Conservation (phyloP, 768 basidiomycete genomes). For the Rhizopogon roseolus region DNA sequence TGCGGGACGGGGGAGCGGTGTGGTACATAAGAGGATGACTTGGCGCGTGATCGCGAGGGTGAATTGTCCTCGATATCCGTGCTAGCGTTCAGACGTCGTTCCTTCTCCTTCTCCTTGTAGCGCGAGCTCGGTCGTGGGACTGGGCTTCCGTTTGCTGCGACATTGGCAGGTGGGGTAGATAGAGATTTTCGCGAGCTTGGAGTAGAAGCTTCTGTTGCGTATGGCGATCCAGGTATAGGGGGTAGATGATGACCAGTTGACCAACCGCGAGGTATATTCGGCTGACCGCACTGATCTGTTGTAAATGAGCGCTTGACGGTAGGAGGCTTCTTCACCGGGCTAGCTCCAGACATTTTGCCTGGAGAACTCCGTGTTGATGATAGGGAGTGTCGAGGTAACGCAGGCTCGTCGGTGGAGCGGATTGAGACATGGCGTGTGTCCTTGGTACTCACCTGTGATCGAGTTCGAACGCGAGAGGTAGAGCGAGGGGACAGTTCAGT, state of each 20-base stretch:
- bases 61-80: constrained; percentile 34
- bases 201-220: constrained; percentile 54
- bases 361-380: constrained; percentile 30
- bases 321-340: constrained; percentile 24
- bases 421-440: constrained; percentile 26
- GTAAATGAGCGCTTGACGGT: constrained; percentile 27
- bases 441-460: constrained; percentile 32
- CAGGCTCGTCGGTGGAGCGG: constrained; percentile 22
- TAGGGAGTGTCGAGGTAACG: constrained; percentile 23
- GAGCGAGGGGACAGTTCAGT: not conserved
- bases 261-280: constrained; percentile 26
- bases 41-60: constrained; percentile 43
- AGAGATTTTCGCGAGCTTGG: constrained; percentile 49
- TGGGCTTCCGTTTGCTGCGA: constrained; percentile 17
- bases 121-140: constrained; percentile 13
- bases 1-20: constrained; percentile 57
- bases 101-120: constrained; percentile 31
- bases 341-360: constrained; percentile 19
- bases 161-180: constrained; percentile 28
- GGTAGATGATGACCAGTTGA: constrained; percentile 44
- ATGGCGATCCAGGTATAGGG: constrained; percentile 68
- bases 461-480: constrained; percentile 15
- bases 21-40: constrained; percentile 51
- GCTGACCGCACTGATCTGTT: constrained; percentile 22
- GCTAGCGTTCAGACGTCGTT: constrained; percentile 24